Conservation (phyloP, 257 asterid genomes). For the Voacanga thouarsii region DNA sequence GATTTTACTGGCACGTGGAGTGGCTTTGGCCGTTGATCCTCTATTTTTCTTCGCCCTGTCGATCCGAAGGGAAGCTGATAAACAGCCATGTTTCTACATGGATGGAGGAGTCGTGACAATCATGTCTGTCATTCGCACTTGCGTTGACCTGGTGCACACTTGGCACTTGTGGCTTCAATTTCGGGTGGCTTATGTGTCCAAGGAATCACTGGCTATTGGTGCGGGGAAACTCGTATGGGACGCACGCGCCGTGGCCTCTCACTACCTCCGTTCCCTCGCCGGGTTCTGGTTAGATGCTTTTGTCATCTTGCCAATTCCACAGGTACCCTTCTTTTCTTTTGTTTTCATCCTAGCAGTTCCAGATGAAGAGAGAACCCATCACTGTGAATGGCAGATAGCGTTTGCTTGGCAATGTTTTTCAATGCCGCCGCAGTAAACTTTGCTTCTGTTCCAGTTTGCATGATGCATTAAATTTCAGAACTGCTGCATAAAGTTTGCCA, state of each 20-base stretch:
- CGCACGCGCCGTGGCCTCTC: slow-evolving; percentile 70
- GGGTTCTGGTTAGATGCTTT: slow-evolving; percentile 93
- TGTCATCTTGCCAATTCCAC: slow-evolving; percentile 89
- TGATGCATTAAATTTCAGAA: too few relatives aligned
- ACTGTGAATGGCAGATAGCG: too few relatives aligned
- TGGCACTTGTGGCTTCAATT: slow-evolving; percentile 84
- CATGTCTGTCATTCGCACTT: slow-evolving; percentile 65
- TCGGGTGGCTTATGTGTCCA: slow-evolving; percentile 80
- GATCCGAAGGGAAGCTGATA: slow-evolving; percentile 52
- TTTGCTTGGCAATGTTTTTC: too few relatives aligned
- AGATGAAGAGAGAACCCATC: too few relatives aligned
- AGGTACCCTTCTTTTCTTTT: slow-evolving; percentile 38
- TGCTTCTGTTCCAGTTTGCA: too few relatives aligned
- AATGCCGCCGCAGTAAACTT: too few relatives aligned
- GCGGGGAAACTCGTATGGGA: slow-evolving; percentile 98
- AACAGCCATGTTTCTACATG: slow-evolving; percentile 66
- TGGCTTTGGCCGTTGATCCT: slow-evolving; percentile 90
- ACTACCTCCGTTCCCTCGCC: slow-evolving; percentile 56
- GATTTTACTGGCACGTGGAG: slow-evolving; percentile 80
- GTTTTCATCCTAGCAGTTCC: too few relatives aligned
- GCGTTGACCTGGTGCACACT: slow-evolving; percentile 77
- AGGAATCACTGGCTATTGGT: slow-evolving; percentile 83
- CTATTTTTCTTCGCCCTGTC: slow-evolving; percentile 82
- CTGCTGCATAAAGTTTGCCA: too few relatives aligned
- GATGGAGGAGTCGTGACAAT: slow-evolving; percentile 59